Base-by-base conservation (phyloP, 495 filamentous ascomycete genomes). In the Tirmania nivea region DNA sequence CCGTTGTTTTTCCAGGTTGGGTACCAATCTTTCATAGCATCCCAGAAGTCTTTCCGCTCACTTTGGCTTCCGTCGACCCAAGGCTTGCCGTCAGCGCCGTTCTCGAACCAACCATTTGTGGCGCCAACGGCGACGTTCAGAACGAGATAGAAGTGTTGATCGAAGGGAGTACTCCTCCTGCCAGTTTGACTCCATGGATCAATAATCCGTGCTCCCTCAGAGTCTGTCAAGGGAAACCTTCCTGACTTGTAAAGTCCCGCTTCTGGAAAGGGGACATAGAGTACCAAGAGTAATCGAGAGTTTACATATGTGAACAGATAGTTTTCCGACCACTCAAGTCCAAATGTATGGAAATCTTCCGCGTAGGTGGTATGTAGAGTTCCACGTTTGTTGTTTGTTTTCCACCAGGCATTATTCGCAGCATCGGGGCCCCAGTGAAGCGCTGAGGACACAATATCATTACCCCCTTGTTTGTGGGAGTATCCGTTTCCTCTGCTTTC, bases 301-400 rank as follows among this genome's bases (percentile, higher is more conserved):
- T 92, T 78, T 66, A 92, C 73, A 65, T 86, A 92, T 35, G 84
- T 86, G 66, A 86, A 89, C 47, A 92, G 70, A 66, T 92, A 90
- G 62, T 88, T 87, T 52, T 87, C 77, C 54, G 77, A 82, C 85
- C 85, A 92, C 65, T 92, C 85, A 10, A 92, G 59, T 12, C 85
- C 85, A 57, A 77, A 92, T 0, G 75, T 84, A 66, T 92, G 80
- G 69, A 70, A 82, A 49, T 65, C 72, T 3, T 66, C 61, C n/a
- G 76, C 63, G 65, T 79, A 88, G 1, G 83, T 85, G 1, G 78
- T 85, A 66, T 86, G 84, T 37, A 84, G 71, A n/a, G 83, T 78
- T 35, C 72, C 68, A 21, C 77, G 77, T 71, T 88, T 84, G 57
- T 78, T 76, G 60, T 83, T 85, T 52, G 81, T 85, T 50, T 75